phyloP scores from a whole-genome alignment of 1,284 basidiomycete species.

The Irpex lacteus region DNA sequence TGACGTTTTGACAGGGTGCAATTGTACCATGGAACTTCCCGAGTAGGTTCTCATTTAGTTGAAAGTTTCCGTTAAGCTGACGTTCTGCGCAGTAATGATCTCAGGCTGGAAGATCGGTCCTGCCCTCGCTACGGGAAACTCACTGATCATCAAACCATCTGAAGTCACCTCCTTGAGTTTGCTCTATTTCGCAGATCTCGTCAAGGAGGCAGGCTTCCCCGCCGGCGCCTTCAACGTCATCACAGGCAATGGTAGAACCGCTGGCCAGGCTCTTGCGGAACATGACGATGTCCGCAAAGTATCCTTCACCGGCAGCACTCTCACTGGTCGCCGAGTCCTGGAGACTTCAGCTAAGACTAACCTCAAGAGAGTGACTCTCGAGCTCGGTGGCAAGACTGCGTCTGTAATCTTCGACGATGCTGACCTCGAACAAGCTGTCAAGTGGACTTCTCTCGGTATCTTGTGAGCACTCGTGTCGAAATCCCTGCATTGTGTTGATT shows the following conservation, averaged over 20 bases:
- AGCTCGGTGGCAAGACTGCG: conserved; percentile 93
- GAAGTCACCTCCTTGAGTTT: conserved; percentile 91
- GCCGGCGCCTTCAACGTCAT: conserved; percentile 72
- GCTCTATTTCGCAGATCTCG: conserved; percentile 50
- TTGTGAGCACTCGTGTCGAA: conserved; percentile 45
- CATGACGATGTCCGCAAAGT: conserved; percentile 71
- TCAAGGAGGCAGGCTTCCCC: conserved; percentile 57
- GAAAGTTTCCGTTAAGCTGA: neutral
- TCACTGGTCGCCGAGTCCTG: conserved; percentile 84
- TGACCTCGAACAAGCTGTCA: conserved; percentile 74
- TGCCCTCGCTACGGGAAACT: conserved; percentile 82
- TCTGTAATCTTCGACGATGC: conserved; percentile 75
- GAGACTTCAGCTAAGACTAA: conserved; percentile 81
- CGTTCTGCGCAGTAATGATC: conserved; percentile 52
- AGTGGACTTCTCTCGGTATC: conserved; percentile 80
- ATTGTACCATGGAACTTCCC: conserved; percentile 52
- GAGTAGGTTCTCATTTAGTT: conserved; percentile 4
- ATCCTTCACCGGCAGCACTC: conserved; percentile 78
- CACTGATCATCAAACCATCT: conserved; percentile 83
- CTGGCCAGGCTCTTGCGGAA: conserved; percentile 59
- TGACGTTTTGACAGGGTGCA: neutral
- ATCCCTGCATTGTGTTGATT: neutral
- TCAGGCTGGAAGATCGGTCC: conserved; percentile 81
- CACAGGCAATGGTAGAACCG: conserved; percentile 61
- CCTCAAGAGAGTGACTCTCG: conserved; percentile 86